phyloP scores from a whole-genome alignment of 306 rosid genomes.

The Erythrophleum fordii region DNA sequence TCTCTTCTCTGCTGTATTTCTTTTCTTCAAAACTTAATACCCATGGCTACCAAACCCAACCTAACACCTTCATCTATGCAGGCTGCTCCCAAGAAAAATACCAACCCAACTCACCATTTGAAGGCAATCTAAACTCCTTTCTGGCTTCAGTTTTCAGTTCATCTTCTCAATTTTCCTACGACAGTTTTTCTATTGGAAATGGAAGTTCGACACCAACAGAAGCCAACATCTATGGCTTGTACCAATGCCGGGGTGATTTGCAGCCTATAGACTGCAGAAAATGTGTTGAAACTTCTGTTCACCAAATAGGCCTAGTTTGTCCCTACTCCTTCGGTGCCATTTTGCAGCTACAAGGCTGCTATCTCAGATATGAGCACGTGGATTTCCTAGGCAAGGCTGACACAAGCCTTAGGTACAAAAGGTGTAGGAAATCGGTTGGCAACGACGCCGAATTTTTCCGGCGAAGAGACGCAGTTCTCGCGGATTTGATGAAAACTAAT shows the following conservation, averaged over 20 bases:
- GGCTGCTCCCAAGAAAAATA: constrained; percentile 84
- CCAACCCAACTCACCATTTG: constrained; percentile 73
- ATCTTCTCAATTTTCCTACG: constrained; percentile 68
- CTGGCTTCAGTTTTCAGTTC: constrained; percentile 66
- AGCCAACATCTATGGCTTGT: constrained; percentile 57
- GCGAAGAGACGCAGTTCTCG: constrained; percentile 80
- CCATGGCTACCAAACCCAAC: constrained; percentile 54
- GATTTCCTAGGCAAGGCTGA: constrained; percentile 80
- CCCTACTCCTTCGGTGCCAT: constrained; percentile 78
- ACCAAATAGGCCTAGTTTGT: constrained; percentile 68
- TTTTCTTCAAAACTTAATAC: constrained; percentile 35
- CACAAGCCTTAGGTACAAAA: constrained; percentile 58
- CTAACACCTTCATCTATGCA: constrained; percentile 73
- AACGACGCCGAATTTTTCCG: constrained; percentile 71
- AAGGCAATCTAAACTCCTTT: constrained; percentile 65
- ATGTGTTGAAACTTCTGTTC: constrained; percentile 60
- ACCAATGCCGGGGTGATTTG: constrained; percentile 85
- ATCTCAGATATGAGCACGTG: constrained; percentile 66
- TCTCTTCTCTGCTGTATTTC: constrained; percentile 47
- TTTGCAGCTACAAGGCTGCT: constrained; percentile 84
- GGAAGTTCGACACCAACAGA: constrained; percentile 52
- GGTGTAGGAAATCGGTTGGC: constrained; percentile 61
- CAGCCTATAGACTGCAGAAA: constrained; percentile 64
- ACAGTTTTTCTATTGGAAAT: constrained; percentile 66
- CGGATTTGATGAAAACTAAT: constrained; percentile 57